Conservation (phyloP, 495 filamentous ascomycete genomes). For the Aspergillus kassunensis region DNA sequence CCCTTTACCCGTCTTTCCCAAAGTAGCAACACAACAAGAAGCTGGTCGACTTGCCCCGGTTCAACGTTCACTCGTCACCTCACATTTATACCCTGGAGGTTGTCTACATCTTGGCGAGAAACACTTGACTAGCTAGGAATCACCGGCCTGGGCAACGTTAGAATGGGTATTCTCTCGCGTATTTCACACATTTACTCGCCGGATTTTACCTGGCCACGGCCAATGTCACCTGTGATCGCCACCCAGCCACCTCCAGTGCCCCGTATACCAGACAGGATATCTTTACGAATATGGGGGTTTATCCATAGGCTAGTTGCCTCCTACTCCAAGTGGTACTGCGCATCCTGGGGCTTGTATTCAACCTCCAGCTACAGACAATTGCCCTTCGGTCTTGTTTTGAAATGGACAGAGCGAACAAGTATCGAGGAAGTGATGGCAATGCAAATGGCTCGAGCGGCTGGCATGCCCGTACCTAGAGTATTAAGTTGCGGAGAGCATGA, state of each 20-base stretch:
- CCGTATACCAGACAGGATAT: background rate
- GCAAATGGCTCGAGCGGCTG: slow-evolving; percentile 33
- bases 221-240: background rate
- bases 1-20: no score
- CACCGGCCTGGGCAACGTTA: no score
- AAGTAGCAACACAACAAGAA: no score
- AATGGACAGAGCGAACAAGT: slow-evolving; percentile 41
- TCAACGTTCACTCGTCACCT: no score
- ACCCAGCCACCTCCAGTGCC: background rate
- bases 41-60: no score
- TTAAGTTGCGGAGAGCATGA: slow-evolving; percentile 38
- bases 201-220: slow-evolving; percentile 4
- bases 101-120: no score
- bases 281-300: slow-evolving; percentile 16
- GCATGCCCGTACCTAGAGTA: slow-evolving; percentile 37
- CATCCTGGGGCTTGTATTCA: slow-evolving; percentile 17
- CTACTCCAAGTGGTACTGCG: slow-evolving; percentile 29
- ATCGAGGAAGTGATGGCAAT: slow-evolving; percentile 38
- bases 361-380: slow-evolving; percentile 24
- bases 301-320: slow-evolving; percentile 20
- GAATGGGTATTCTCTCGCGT: no score
- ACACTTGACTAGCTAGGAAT: no score
- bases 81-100: no score
- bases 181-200: background rate
- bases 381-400: slow-evolving; percentile 34